phyloP scores from a whole-genome alignment of 202 grass and related monocot species.

The Bolboschoenoplectus hybrid region DNA sequence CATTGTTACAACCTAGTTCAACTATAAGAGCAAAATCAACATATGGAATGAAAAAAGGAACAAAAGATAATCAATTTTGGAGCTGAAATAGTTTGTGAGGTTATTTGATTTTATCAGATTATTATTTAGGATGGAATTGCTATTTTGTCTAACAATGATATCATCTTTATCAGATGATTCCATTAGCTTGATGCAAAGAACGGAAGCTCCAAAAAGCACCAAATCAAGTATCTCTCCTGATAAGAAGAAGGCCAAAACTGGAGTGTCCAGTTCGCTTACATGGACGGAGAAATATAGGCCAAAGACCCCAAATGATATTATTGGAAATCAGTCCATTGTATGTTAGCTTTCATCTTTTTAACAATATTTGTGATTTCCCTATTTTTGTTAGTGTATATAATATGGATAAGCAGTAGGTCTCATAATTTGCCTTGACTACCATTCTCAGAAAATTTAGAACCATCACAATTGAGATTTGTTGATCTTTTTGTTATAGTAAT shows the following conservation, averaged over 20 bases:
- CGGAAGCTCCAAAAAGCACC: slow-evolving; percentile 51
- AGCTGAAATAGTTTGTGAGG: not conserved
- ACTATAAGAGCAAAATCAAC: not conserved
- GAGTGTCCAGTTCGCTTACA: slow-evolving; percentile 66
- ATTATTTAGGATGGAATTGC: slow-evolving; percentile 25
- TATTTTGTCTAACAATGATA: slow-evolving; percentile 35
- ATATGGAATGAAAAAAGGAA: not conserved
- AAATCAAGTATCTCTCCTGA: slow-evolving; percentile 49
- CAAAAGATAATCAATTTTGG: slow-evolving; percentile 12
- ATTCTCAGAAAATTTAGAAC: not conserved
- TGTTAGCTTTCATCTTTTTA: slow-evolving; percentile 41
- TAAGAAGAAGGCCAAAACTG: slow-evolving; percentile 54
- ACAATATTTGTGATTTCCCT: not conserved
- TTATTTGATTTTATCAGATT: slow-evolving; percentile 34
- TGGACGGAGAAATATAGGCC: slow-evolving; percentile 97
- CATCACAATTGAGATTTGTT: not conserved
- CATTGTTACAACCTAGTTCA: not conserved
- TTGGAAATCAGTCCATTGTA: slow-evolving; percentile 95
- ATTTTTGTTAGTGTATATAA: slow-evolving; percentile 28
- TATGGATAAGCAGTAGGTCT: slow-evolving; percentile 11
- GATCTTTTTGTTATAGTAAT: slow-evolving; percentile 25
- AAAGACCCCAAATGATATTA: slow-evolving; percentile 92
- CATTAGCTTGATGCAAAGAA: slow-evolving; percentile 48
- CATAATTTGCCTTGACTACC: not conserved
- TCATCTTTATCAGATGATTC: slow-evolving; percentile 60